Percentiles rank a stretch among this genome's conserved stretches.
Conservation (phyloP, 306 rosid genomes). For the Biancaea sappan region DNA sequence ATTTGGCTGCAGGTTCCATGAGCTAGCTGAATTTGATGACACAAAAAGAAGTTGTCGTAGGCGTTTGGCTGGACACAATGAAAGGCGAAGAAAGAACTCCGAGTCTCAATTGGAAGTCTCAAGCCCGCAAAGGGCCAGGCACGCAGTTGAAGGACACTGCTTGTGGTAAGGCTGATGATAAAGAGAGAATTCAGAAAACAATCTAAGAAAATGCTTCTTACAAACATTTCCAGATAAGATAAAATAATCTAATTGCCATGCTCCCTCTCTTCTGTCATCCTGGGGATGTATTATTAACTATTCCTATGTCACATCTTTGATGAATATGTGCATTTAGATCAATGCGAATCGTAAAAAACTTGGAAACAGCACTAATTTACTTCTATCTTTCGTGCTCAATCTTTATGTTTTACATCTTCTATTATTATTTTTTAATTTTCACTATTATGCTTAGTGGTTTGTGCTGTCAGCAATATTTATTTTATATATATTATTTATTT, state of each 20-base stretch:
- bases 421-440: background rate
- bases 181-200: constrained; percentile 52
- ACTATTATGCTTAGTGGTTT: constrained; percentile 6
- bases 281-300: constrained; percentile 2
- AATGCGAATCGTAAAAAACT: too few relatives aligned
- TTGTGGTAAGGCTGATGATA: constrained; percentile 48
- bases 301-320: background rate
- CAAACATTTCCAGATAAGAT: constrained; percentile 60
- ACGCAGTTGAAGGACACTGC: constrained; percentile 48
- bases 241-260: constrained; percentile 32
- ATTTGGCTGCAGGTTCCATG: constrained; percentile 58
- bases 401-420: background rate
- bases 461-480: too few relatives aligned
- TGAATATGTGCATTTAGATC: background rate
- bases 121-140: constrained; percentile 43
- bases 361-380: background rate
- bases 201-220: constrained; percentile 44
- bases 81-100: constrained; percentile 59
- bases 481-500: too few relatives aligned
- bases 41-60: constrained; percentile 67
- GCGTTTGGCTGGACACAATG: constrained; percentile 74
- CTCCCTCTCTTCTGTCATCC: constrained; percentile 83
- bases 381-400: background rate
- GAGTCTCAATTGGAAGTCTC: constrained; percentile 64
- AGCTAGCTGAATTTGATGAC: constrained; percentile 68